Conservation (phyloP, 129 eudicot genomes). For the Helianthus tuberosus region DNA sequence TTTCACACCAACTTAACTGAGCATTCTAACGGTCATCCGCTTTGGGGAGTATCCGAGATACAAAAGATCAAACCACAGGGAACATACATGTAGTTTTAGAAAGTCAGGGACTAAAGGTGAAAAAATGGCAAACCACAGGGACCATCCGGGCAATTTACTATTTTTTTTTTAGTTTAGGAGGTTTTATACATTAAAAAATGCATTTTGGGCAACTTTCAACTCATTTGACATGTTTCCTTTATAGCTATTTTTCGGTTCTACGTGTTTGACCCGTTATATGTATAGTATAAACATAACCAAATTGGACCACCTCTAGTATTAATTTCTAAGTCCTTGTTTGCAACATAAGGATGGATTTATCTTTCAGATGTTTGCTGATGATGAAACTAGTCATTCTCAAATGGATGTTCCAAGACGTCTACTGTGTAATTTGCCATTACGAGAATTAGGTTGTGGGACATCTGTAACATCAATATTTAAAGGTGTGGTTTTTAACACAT, state of each 20-base stretch:
- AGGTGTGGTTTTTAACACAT: conserved; percentile 40
- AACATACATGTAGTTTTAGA: no score
- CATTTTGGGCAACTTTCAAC: no score
- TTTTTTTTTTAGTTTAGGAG: no score
- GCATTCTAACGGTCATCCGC: no score
- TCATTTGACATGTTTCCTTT: neutral
- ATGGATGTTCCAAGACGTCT: conserved; percentile 49
- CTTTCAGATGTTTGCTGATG: conserved; percentile 75
- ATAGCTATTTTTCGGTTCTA: neutral
- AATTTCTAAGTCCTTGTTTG: neutral
- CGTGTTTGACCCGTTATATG: neutral
- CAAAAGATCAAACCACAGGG: no score
- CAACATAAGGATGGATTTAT: conserved; percentile 16
- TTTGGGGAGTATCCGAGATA: no score
- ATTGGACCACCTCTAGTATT: neutral
- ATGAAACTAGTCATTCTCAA: conserved; percentile 52
- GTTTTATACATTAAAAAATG: no score
- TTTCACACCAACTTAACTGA: no score
- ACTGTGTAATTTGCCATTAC: conserved; percentile 38
- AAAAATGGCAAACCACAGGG: no score
- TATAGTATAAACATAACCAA: neutral
- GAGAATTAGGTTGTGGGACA: conserved; percentile 56
- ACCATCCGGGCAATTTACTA: no score
- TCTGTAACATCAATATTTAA: conserved; percentile 47
- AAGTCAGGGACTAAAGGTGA: no score